Conservation (phyloP, 352 stramenopile species). For the Paralagenidium karlingii region DNA sequence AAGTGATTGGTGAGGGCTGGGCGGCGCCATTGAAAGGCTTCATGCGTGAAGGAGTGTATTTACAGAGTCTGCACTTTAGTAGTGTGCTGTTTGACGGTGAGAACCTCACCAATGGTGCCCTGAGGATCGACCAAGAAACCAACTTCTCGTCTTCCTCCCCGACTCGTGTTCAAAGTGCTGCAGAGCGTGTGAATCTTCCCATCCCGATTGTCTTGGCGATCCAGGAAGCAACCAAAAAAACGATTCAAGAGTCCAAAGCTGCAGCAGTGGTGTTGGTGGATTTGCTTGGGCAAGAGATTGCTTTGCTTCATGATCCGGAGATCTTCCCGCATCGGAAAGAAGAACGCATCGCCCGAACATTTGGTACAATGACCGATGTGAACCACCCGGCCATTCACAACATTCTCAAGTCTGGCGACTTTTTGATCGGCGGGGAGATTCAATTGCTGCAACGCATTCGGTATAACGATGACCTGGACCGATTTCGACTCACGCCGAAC, state of each 20-base stretch:
- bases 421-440: conserved; percentile 93
- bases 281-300: conserved; percentile 89
- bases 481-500: conserved; percentile 90
- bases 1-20: conserved; percentile 96
- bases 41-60: conserved; percentile 94
- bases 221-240: conserved; percentile 86
- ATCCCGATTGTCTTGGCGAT: conserved; percentile 95
- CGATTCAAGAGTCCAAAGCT: conserved; percentile 48
- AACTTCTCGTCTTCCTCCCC: conserved; percentile 58
- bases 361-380: conserved; percentile 88
- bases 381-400: conserved; percentile 95
- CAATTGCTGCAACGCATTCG: conserved; percentile 90
- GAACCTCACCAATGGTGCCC: conserved; percentile 83
- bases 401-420: conserved; percentile 93
- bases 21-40: conserved; percentile 92
- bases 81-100: conserved; percentile 90
- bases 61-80: conserved; percentile 97
- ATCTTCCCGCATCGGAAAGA: conserved; percentile 96
- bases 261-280: conserved; percentile 88
- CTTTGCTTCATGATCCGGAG: conserved; percentile 89
- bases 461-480: conserved; percentile 96
- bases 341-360: conserved; percentile 96
- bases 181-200: conserved; percentile 90
- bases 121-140: too few species aligned
- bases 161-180: conserved; percentile 92